A percentile compares a stretch with the other conserved stretches of the same genome.
These are phyloP conservation scores for Hypoxylon subgilvum DNA, from an alignment of 495 filamentous ascomycete genomes.

Conservation along the genomic window DNA sequence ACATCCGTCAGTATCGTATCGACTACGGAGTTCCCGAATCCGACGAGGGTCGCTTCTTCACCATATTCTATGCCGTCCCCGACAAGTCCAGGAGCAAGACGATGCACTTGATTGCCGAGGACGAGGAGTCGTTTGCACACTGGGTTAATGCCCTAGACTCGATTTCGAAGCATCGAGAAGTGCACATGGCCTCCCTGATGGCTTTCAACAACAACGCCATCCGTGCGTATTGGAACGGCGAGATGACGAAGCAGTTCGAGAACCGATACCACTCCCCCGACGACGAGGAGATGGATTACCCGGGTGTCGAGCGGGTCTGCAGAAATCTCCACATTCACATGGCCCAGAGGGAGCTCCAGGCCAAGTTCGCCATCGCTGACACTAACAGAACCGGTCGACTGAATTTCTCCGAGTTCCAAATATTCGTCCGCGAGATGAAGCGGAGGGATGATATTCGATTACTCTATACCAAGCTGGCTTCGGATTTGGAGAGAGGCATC, in stretches of 20 bases:
- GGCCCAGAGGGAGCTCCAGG: conserved; percentile 71
- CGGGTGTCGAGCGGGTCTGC: conserved; percentile 80
- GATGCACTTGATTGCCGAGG: conserved; percentile 78
- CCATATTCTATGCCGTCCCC: conserved; percentile 79
- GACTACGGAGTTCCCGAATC: conserved; percentile 72
- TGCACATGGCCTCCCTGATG: conserved; percentile 85
- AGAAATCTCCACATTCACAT: conserved; percentile 88
- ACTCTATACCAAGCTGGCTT: conserved; percentile 65
- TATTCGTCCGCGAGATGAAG: conserved; percentile 82
- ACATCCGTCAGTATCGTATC: conserved; percentile 86
- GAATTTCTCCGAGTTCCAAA: conserved; percentile 76
- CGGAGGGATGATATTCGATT: conserved; percentile 77
- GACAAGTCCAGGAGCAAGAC: conserved; percentile 76
- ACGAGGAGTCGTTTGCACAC: conserved; percentile 67
- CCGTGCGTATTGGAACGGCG: conserved; percentile 80
- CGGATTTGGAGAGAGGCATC: conserved; percentile 64
- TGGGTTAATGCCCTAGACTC: conserved; percentile 84
- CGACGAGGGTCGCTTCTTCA: conserved; percentile 77
- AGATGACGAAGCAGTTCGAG: conserved; percentile 74
- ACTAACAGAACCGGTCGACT: conserved; percentile 63
- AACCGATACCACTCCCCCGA: conserved; percentile 60
- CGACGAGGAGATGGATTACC: conserved; percentile 74
- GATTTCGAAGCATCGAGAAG: conserved; percentile 80
- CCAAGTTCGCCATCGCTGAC: conserved; percentile 81
- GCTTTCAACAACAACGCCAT: conserved; percentile 80